Evolutionary conservation across 495 filamentous ascomycete genomes (phyloP).

Genomic region (Neurospora discreta): DNA sequence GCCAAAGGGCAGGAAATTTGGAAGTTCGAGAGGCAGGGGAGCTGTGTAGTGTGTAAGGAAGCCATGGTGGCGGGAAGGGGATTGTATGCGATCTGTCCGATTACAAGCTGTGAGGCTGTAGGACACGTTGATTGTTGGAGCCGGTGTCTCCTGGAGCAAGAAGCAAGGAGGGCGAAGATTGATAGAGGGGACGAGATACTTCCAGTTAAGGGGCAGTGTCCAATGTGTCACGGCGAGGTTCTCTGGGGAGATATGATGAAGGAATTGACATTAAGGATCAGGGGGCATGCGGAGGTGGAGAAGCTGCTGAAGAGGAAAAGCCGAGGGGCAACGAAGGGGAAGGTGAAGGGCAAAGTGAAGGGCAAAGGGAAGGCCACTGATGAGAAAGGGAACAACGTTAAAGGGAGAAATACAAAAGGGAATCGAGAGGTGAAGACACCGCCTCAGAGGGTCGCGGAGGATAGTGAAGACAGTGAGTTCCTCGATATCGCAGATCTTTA

Average conservation of each 20-base stretch:
- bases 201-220: slow-evolving; percentile 63
- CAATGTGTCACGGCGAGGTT: slow-evolving; percentile 49
- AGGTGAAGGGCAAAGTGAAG: slow-evolving; percentile 4
- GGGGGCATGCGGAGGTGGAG: slow-evolving; percentile 55
- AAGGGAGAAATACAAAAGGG: background rate
- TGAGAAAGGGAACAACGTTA: background rate
- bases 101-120: slow-evolving; percentile 49
- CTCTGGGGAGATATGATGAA: slow-evolving; percentile 72
- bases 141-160: slow-evolving; percentile 42
- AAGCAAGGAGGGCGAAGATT: background rate
- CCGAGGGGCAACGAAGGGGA: slow-evolving; percentile 14
- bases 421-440: background rate
- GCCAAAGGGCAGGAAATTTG: slow-evolving; percentile 59
- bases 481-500: background rate
- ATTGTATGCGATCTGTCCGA: slow-evolving; percentile 60
- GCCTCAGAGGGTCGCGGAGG: background rate
- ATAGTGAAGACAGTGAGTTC: background rate
- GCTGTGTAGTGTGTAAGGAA: slow-evolving; percentile 54
- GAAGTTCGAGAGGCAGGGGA: slow-evolving; percentile 42
- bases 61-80: slow-evolving; percentile 35
- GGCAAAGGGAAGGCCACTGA: background rate
- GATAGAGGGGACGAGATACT: slow-evolving; percentile 40
- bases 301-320: slow-evolving; percentile 49
- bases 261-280: slow-evolving; percentile 60
- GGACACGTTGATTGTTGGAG: slow-evolving; percentile 75